Conservation (phyloP, 208 protist genomes). For the Wallacemonas sp. region DNA sequence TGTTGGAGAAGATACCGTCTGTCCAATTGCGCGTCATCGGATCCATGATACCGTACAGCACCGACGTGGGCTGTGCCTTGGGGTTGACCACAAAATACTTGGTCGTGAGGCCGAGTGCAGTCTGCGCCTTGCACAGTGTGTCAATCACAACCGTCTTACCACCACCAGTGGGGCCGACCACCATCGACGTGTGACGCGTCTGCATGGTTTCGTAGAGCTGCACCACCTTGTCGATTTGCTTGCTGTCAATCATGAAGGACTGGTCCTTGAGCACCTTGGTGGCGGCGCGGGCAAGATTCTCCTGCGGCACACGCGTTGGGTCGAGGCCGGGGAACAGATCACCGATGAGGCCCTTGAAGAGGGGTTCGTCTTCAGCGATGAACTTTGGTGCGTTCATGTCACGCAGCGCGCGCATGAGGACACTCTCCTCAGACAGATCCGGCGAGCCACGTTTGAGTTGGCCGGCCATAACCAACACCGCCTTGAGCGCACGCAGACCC, state of each 20-base stretch:
- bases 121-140: slow-evolving; percentile 94
- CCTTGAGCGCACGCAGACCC: slow-evolving; percentile 98
- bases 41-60: slow-evolving; percentile 99
- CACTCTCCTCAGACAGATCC: slow-evolving; percentile 95
- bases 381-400: slow-evolving; percentile 99
- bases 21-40: slow-evolving; percentile 98
- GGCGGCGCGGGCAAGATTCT: slow-evolving; percentile 93
- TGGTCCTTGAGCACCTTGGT: slow-evolving; percentile 83
- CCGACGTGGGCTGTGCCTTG: slow-evolving; percentile 96
- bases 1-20: slow-evolving; percentile 98
- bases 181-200: slow-evolving; percentile 98
- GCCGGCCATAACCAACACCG: slow-evolving; percentile 98
- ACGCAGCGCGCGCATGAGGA: slow-evolving; percentile 98
- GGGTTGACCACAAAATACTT: slow-evolving; percentile 97
- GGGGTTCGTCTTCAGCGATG: slow-evolving; percentile 98
- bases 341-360: slow-evolving; percentile 98
- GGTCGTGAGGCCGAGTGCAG: slow-evolving; percentile 87
- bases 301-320: slow-evolving; percentile 94
- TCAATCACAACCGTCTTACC: slow-evolving; percentile 98
- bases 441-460: slow-evolving; percentile 96
- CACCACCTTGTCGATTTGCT: slow-evolving; percentile 98
- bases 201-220: slow-evolving; percentile 99
- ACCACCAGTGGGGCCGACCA: slow-evolving; percentile 97
- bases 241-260: slow-evolving; percentile 75
- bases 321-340: slow-evolving; percentile 98